These are phyloP conservation scores for Solanum gandarillasii DNA, from an alignment of 257 asterid species.

Conservation along the genomic window DNA sequence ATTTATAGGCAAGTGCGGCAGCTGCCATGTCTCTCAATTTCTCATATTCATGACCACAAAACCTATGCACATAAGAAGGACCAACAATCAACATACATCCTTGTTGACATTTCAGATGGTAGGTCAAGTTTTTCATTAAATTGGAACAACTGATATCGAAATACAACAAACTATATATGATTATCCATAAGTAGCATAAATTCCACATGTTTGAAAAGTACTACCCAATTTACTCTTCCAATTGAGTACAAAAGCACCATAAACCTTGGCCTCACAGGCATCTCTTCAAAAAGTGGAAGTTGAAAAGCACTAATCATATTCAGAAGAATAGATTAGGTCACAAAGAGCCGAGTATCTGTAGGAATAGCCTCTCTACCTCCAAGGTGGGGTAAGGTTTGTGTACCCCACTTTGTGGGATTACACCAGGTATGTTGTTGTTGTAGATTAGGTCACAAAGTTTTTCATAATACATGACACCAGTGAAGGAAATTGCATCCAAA, in stretches of 20 bases:
- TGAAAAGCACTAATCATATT: not conserved
- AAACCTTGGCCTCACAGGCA: not conserved
- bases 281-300: not conserved
- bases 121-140: not conserved
- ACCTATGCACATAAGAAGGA: not conserved
- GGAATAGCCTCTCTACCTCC: not conserved
- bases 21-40: conserved; percentile 13
- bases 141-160: not conserved
- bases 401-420: not conserved
- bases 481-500: not conserved
- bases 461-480: not conserved
- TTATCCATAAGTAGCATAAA: not conserved
- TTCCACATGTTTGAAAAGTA: not conserved
- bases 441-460: not conserved
- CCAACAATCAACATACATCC: not conserved
- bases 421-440: not conserved
- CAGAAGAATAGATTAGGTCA: not conserved
- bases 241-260: not conserved
- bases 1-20: conserved; percentile 20
- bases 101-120: not conserved
- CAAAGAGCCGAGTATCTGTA: not conserved
- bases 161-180: not conserved
- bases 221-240: not conserved
- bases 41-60: conserved; percentile 13
- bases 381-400: not conserved